phyloP scores from a whole-genome alignment of 2,329 filamentous ascomycete genomes.

The Rutstroemia sp. region DNA sequence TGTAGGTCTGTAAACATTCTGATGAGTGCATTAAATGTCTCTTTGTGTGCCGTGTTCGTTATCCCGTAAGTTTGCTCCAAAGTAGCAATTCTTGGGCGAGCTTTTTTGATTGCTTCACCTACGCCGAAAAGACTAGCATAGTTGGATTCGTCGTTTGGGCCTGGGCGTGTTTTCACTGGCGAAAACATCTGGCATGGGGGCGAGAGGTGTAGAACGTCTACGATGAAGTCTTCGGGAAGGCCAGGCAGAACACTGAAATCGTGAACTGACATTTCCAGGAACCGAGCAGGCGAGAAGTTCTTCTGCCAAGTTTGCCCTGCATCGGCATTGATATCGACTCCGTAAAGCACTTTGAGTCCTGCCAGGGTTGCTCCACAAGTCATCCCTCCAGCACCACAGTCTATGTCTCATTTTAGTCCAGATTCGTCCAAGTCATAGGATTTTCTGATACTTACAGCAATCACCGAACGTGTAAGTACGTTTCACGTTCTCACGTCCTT shows the following conservation, averaged over 20 bases:
- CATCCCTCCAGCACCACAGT: constrained; percentile 66
- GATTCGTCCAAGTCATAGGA: constrained; percentile 20
- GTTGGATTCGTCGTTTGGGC: constrained; percentile 59
- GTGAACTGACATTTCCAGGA: constrained; percentile 42
- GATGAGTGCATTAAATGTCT: constrained; percentile 53
- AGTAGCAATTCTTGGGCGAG: constrained; percentile 62
- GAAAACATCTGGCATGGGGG: constrained; percentile 76
- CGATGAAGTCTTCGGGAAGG: constrained; percentile 31
- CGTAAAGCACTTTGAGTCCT: constrained; percentile 52
- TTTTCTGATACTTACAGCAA: constrained; percentile 2
- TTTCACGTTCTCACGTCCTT: background rate
- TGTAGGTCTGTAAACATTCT: constrained; percentile 54
- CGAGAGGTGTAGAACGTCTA: constrained; percentile 67
- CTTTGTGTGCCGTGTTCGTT: constrained; percentile 41
- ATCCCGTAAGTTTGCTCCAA: constrained; percentile 75
- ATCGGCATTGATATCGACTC: constrained; percentile 49
- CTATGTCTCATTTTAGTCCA: constrained; percentile 63
- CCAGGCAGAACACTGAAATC: constrained; percentile 37
- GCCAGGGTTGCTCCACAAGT: constrained; percentile 54
- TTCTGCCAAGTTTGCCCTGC: constrained; percentile 20
- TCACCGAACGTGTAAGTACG: background rate
- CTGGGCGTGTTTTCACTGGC: constrained; percentile 55
- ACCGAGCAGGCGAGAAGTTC: constrained; percentile 30
- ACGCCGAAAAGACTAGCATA: constrained; percentile 50
- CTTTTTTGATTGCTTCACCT: constrained; percentile 46